A percentile compares a stretch with the other conserved stretches of the same genome.
phyloP scores from a whole-genome alignment of 1,284 basidiomycete genomes.

The Sanghuangporus weigelae region DNA sequence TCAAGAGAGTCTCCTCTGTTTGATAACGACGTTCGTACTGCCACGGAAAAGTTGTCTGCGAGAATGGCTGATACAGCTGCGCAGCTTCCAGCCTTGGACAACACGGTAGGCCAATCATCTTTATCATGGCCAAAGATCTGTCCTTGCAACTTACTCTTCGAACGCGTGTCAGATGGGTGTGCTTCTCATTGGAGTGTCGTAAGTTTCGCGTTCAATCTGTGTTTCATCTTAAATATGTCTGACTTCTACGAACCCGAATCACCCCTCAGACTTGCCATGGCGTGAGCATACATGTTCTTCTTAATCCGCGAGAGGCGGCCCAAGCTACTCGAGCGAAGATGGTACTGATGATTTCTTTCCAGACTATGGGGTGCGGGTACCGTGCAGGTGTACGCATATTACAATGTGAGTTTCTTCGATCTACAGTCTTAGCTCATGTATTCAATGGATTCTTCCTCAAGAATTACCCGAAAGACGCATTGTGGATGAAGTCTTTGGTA shows the following conservation, averaged over 20 bases:
- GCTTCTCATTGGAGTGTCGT: constrained; percentile 15
- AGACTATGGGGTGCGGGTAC: constrained; percentile 7
- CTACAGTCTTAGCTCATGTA: not conserved
- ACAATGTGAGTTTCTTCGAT: constrained; percentile 1
- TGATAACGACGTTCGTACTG: too few relatives aligned
- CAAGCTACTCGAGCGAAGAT: not conserved
- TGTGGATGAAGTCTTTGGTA: constrained; percentile 13
- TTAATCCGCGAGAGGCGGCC: not conserved
- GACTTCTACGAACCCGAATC: not conserved
- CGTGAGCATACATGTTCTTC: not conserved
- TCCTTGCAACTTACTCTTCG: too few relatives aligned
- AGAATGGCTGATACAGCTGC: not conserved
- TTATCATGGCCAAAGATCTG: too few relatives aligned
- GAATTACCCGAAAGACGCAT: constrained; percentile 11
- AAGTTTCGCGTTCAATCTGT: not conserved
- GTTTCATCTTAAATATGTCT: not conserved
- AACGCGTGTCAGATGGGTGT: constrained; percentile 9
- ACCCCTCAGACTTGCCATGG: constrained; percentile 9
- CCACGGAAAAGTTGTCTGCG: not conserved
- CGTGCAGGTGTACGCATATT: constrained; percentile 14
- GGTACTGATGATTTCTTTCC: not conserved
- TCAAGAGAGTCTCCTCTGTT: too few relatives aligned
- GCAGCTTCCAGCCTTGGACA: constrained; percentile 11
- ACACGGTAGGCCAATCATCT: constrained; percentile 4
- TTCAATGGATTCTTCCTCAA: not conserved